A percentile compares a stretch with the other conserved stretches of the same genome.
Conservation (phyloP, 2,329 filamentous ascomycete genomes). For the Neophaeococcomyces aloes region DNA sequence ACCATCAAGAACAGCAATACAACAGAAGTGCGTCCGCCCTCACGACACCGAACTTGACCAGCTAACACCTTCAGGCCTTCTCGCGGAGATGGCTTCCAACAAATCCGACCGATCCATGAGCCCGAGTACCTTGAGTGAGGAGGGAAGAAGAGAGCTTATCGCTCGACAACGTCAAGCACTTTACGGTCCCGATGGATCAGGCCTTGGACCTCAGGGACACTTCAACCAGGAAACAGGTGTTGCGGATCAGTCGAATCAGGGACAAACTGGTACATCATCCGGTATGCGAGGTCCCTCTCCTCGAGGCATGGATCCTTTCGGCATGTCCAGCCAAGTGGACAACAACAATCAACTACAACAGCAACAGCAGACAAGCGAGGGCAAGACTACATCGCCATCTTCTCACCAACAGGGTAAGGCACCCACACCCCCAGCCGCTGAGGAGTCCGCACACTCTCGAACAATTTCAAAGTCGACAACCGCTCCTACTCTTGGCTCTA, state of each 20-base stretch:
- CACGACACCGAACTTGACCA: constrained; percentile 29
- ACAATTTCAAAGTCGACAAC: constrained; percentile 47
- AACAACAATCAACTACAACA: no score
- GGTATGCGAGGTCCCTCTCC: constrained; percentile 69
- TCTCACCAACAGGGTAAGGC: constrained; percentile 51
- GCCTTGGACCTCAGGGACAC: constrained; percentile 56
- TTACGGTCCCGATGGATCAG: constrained; percentile 63
- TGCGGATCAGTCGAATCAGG: constrained; percentile 55
- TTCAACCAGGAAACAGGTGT: constrained; percentile 59
- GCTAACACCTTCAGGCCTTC: constrained; percentile 39
- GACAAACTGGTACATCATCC: constrained; percentile 37
- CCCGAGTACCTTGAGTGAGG: constrained; percentile 80
- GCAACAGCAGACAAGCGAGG: constrained; percentile 46
- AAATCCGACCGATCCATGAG: constrained; percentile 83
- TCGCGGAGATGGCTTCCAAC: constrained; percentile 58
- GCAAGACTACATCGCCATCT: constrained; percentile 52
- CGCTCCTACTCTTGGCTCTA: constrained; percentile 49
- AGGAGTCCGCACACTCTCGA: constrained; percentile 60
- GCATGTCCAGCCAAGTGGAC: constrained; percentile 33
- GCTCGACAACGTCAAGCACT: constrained; percentile 89
- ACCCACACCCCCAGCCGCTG: constrained; percentile 69
- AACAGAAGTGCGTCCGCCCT: constrained; percentile 65
- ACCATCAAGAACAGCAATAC: constrained; percentile 99
- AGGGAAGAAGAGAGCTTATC: constrained; percentile 90
- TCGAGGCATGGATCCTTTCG: constrained; percentile 63